Evolutionary conservation across 495 filamentous ascomycete species (phyloP).

Genomic region (Acidiella bohemica): DNA sequence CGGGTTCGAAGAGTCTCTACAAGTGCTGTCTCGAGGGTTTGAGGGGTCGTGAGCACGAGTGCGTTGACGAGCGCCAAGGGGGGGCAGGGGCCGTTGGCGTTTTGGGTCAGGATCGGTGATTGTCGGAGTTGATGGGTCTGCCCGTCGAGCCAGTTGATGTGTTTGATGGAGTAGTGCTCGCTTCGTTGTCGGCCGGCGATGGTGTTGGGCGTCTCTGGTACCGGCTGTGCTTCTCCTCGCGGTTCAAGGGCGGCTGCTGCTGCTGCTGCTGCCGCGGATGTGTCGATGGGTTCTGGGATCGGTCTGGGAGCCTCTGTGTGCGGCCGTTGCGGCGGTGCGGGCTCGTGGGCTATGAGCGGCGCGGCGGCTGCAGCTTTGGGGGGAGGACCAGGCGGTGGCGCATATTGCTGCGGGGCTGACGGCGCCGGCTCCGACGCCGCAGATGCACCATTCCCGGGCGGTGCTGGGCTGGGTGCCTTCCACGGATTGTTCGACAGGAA

Average conservation of each 20-base stretch:
- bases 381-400: constrained; percentile 14
- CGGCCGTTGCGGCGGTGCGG: not conserved
- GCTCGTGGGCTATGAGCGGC: constrained; percentile 7
- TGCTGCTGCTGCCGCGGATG: not conserved
- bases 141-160: constrained; percentile 48
- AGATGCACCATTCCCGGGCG: too few species aligned
- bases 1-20: constrained; percentile 60
- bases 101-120: constrained; percentile 79
- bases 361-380: constrained; percentile 5
- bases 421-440: not conserved
- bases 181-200: constrained; percentile 35
- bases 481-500: constrained; percentile 1
- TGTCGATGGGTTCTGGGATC: constrained; percentile 1
- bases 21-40: constrained; percentile 50
- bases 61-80: constrained; percentile 90
- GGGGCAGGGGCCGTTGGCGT: constrained; percentile 87
- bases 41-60: constrained; percentile 62
- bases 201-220: constrained; percentile 22
- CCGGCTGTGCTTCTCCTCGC: not conserved
- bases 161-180: constrained; percentile 59
- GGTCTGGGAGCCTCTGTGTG: not conserved
- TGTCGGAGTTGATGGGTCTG: constrained; percentile 27
- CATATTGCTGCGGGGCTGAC: constrained; percentile 3
- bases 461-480: not conserved
- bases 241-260: not conserved